phyloP scores from a whole-genome alignment of 208 protist genomes.

The Leishmania tropica region DNA sequence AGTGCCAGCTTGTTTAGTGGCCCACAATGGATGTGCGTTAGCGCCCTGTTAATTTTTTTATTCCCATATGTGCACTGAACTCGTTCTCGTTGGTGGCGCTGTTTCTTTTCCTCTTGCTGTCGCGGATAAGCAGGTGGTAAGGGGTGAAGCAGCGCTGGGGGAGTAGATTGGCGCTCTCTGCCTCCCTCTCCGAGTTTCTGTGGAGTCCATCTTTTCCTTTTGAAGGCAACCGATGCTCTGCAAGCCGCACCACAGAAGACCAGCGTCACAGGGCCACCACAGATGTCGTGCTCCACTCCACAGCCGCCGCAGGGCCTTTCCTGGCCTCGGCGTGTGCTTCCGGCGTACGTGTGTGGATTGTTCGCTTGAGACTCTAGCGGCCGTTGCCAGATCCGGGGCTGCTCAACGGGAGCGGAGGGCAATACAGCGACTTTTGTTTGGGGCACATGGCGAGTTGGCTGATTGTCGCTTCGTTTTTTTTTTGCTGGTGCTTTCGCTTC shows the following conservation, averaged over 20 bases:
- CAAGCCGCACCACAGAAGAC: not conserved
- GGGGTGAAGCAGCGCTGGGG: not conserved
- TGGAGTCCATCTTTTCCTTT: not conserved
- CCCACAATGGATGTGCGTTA: not conserved
- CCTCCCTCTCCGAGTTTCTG: not conserved
- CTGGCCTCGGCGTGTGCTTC: not conserved
- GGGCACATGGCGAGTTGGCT: not conserved
- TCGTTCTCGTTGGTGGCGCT: not conserved
- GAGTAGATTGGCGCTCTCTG: not conserved
- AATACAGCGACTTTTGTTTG: not conserved
- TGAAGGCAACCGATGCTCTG: not conserved
- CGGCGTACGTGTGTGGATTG: not conserved
- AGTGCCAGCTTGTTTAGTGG: not conserved
- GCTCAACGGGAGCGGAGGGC: not conserved
- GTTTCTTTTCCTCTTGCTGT: not conserved
- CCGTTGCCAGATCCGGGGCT: not conserved
- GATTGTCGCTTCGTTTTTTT: not conserved
- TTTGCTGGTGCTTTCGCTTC: not conserved
- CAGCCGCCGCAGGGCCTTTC: not conserved
- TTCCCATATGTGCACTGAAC: not conserved
- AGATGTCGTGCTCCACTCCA: not conserved
- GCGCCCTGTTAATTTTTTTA: not conserved
- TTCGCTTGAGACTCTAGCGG: not conserved
- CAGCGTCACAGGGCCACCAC: not conserved
- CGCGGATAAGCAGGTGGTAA: not conserved